Evolutionary conservation across 2,329 filamentous ascomycete species (phyloP), one percentile per base, ranked within the genome.

Genomic region (Dendrostoma leiphaemia): DNA sequence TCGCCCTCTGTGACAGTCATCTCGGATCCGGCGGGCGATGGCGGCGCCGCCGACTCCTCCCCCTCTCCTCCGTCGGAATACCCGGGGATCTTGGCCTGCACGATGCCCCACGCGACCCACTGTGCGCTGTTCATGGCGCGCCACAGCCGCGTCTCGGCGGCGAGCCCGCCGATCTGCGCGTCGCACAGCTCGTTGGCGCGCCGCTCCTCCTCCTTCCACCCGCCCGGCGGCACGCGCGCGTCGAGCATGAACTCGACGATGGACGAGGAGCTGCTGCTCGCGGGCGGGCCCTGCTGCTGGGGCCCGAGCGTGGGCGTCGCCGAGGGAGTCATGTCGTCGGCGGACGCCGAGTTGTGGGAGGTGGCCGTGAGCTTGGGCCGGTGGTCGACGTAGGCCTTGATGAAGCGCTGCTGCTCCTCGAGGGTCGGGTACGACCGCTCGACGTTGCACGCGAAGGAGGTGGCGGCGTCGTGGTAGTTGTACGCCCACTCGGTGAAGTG

Each of bases 401-500:
- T 79, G 70, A 97, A 97, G 32, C 88, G 88, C 57, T 82, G 81
- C 67, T 97, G 94, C 69, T 97, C 88, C 53, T 92, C 89, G 0
- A 79, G 72, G 0, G 79, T 90, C 0, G 94, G 94, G 70, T 96
- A 99, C 70, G 96, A 97, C 50, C 74, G 71, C 50, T 75, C 73
- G 5, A 81, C 81, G 64, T 87, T 84, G 77, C 90, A 93, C 24
- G 78, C 82, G 74, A 83, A 84, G 0, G 90, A 76, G 29, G 72
- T 73, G 26, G 76, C 74, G 3, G 83, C 71, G 66, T 94, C 86
- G 67, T 97, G 92, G 71, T 99, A 99, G 72, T 99, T 93, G 78
- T 97, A 97, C 63, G 90, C 89, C 94, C 94, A 99, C 72, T 99
- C 94, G 1, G 90, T 89, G 71, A 99, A 99, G 71, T 99, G 94